These are phyloP conservation scores for Pythium vanterpoolii DNA, from an alignment of 352 stramenopile species.

Conservation along the genomic window DNA sequence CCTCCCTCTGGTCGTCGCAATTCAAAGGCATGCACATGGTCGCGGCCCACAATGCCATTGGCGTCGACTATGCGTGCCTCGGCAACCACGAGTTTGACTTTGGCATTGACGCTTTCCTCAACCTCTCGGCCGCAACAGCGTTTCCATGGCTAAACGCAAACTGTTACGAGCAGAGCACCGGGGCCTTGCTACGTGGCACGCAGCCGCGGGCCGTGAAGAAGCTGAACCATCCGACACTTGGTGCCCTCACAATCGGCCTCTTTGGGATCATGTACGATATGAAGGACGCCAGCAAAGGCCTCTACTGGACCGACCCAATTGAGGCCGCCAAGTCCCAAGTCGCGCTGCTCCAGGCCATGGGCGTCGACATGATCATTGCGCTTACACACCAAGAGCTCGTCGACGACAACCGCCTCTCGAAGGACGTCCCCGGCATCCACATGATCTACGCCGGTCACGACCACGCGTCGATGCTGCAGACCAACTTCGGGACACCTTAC, in stretches of 20 bases:
- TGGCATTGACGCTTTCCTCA: conserved; percentile 71
- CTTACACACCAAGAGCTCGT: conserved; percentile 65
- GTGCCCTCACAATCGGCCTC: conserved; percentile 53
- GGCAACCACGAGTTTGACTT: conserved; percentile 85
- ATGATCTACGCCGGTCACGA: conserved; percentile 73
- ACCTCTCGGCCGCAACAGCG: conserved; percentile 47
- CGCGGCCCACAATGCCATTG: conserved; percentile 69
- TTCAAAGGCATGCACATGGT: conserved; percentile 82
- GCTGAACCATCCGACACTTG: conserved; percentile 35
- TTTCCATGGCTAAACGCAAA: conserved; percentile 80
- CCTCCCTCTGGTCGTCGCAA: conserved; percentile 76
- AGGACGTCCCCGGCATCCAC: conserved; percentile 57
- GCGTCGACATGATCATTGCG: conserved; percentile 71
- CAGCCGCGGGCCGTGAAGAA: conserved; percentile 44
- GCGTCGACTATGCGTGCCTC: conserved; percentile 63
- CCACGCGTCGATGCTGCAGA: conserved; percentile 73
- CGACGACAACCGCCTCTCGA: conserved; percentile 68
- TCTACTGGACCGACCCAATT: conserved; percentile 70
- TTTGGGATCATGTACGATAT: conserved; percentile 84
- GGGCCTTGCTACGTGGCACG: conserved; percentile 49
- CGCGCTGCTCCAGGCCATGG: conserved; percentile 30
- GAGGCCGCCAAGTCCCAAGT: conserved; percentile 50
- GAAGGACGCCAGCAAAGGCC: conserved; percentile 51
- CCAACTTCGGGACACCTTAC: conserved; percentile 67
- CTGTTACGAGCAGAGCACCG: conserved; percentile 48